A percentile compares a stretch with the other conserved stretches of the same genome.
Evolutionary conservation across 768 basidiomycete species (phyloP).

Genomic region (Serendipita vermifera): DNA sequence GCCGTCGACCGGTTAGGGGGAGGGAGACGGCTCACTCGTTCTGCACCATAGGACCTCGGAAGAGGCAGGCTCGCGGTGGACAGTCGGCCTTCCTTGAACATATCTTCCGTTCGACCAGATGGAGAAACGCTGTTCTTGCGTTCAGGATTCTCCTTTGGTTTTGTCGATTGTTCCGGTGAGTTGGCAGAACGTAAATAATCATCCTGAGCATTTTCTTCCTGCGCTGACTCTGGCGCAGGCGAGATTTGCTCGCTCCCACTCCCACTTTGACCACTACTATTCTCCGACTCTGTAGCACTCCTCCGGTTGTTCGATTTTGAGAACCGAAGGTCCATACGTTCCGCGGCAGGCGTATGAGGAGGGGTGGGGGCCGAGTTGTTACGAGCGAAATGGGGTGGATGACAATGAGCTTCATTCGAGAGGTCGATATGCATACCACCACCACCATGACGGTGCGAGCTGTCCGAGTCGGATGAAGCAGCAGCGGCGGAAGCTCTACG

Average conservation of each 20-base stretch:
- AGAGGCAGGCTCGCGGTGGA: not conserved
- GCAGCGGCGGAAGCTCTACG: too few relatives aligned
- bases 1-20: not conserved
- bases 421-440: too few relatives aligned
- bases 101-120: not conserved
- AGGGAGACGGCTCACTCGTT: not conserved
- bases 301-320: not conserved
- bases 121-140: not conserved
- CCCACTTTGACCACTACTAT: not conserved
- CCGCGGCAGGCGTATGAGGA: not conserved
- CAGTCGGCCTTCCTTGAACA: not conserved
- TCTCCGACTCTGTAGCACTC: not conserved
- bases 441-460: too few relatives aligned
- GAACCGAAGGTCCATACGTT: not conserved
- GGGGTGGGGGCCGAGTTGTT: conserved; percentile 5
- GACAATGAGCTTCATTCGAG: too few relatives aligned
- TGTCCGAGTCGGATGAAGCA: too few relatives aligned
- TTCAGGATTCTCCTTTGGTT: too few relatives aligned
- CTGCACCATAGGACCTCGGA: not conserved
- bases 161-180: too few relatives aligned
- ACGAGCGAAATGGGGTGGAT: not conserved
- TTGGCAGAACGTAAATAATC: too few relatives aligned
- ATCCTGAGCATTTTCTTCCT: too few relatives aligned
- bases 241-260: not conserved
- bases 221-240: not conserved